Evolutionary conservation across 495 filamentous ascomycete species (phyloP).

Genomic region (Trichoderma gamsii): DNA sequence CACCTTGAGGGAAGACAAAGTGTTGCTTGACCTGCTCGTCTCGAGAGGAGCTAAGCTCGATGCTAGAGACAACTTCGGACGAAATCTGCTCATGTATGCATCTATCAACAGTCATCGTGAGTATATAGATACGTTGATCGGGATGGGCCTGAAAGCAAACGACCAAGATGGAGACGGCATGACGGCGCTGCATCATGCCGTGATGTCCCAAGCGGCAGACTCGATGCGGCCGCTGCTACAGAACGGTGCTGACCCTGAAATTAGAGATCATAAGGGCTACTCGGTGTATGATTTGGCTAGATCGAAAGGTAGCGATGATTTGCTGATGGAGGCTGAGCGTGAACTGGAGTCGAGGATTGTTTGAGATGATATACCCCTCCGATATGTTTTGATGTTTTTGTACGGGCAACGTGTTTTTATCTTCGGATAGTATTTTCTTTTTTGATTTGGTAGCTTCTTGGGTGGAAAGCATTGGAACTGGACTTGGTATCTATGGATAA

Average conservation of each 20-base stretch:
- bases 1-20: not conserved
- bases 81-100: not conserved
- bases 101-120: not conserved
- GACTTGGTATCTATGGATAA: too few relatives aligned
- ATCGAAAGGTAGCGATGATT: not conserved
- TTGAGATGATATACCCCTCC: too few relatives aligned
- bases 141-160: not conserved
- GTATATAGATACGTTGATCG: not conserved
- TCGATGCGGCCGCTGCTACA: not conserved
- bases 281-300: not conserved
- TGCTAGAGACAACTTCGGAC: not conserved
- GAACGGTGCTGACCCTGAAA: not conserved
- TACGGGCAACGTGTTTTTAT: too few relatives aligned
- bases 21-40: not conserved
- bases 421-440: too few relatives aligned
- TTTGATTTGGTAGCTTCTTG: too few relatives aligned
- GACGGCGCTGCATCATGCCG: not conserved
- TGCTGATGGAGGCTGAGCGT: not conserved
- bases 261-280: not conserved
- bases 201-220: not conserved
- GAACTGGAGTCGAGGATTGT: not conserved
- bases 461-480: too few relatives aligned
- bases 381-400: too few relatives aligned
- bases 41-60: not conserved
- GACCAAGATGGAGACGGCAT: not conserved